phyloP scores from a whole-genome alignment of 2,329 filamentous ascomycete genomes.

The Lachnellula suecica region DNA sequence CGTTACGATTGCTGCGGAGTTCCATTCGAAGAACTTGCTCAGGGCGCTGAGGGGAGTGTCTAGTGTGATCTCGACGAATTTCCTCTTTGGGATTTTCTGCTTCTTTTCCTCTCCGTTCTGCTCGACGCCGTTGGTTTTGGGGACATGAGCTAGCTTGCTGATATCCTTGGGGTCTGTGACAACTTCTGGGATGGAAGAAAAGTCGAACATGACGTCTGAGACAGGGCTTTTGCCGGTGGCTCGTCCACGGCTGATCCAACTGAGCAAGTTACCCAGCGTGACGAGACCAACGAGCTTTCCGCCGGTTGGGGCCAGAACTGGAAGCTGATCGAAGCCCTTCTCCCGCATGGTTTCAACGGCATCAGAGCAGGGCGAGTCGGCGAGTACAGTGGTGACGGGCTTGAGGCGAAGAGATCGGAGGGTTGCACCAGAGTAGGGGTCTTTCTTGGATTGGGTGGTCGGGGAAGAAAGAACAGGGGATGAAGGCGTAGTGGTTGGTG shows the following conservation, averaged over 20 bases:
- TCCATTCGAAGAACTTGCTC: slow-evolving; percentile 97
- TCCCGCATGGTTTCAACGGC: slow-evolving; percentile 98
- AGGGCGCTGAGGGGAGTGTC: slow-evolving; percentile 82
- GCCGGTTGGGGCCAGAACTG: slow-evolving; percentile 72
- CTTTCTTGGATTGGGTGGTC: slow-evolving; percentile 38
- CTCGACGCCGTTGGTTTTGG: slow-evolving; percentile 29
- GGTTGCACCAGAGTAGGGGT: slow-evolving; percentile 76
- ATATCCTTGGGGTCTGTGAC: slow-evolving; percentile 81
- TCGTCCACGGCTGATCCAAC: slow-evolving; percentile 81
- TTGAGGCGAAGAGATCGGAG: slow-evolving; percentile 84
- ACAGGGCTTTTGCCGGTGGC: slow-evolving; percentile 74
- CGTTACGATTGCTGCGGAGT: slow-evolving; percentile 91
- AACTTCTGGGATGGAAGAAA: slow-evolving; percentile 81
- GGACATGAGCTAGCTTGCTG: slow-evolving; percentile 34
- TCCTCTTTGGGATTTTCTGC: slow-evolving; percentile 51
- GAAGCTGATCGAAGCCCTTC: slow-evolving; percentile 96
- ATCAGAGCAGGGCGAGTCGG: slow-evolving; percentile 71
- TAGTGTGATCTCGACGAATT: slow-evolving; percentile 91
- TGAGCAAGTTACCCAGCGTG: slow-evolving; percentile 91
- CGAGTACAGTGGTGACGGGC: slow-evolving; percentile 82
- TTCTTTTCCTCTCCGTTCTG: slow-evolving; percentile 34
- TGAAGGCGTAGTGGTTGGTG: slow-evolving; percentile 41
- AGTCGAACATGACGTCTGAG: slow-evolving; percentile 94
- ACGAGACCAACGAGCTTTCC: slow-evolving; percentile 84
- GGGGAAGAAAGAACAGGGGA: slow-evolving; percentile 38